Conservation (phyloP, 306 rosid species). For the Calophaca sinica region DNA sequence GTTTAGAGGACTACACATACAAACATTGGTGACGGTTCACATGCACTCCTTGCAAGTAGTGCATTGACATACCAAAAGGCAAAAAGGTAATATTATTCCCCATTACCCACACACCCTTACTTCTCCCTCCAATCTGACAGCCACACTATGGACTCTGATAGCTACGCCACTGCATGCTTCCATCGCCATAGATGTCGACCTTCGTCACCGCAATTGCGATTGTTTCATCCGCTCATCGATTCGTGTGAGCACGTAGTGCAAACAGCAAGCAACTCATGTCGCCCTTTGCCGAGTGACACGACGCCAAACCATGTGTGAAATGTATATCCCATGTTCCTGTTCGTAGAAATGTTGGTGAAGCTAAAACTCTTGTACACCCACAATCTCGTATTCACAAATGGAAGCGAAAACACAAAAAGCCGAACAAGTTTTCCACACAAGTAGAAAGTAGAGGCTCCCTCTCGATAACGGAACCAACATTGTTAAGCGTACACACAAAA, state of each 20-base stretch:
- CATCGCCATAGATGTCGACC: too few species aligned
- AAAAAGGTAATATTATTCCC: too few species aligned
- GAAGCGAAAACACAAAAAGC: slow-evolving; percentile 44
- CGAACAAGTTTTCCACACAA: slow-evolving; percentile 39
- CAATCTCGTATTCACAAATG: slow-evolving; percentile 35
- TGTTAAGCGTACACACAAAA: slow-evolving; percentile 20
- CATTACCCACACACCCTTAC: too few species aligned
- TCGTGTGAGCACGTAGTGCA: not conserved
- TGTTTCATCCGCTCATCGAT: too few species aligned
- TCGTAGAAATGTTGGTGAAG: slow-evolving; percentile 57
- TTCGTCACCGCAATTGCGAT: too few species aligned
- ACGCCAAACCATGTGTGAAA: not conserved
- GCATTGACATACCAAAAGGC: too few species aligned
- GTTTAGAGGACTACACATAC: too few species aligned
- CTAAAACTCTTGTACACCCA: slow-evolving; percentile 61
- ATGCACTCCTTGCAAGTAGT: too few species aligned
- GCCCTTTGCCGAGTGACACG: not conserved
- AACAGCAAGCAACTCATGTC: not conserved
- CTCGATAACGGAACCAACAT: slow-evolving; percentile 23
- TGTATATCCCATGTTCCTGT: not conserved
- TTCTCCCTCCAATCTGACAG: too few species aligned
- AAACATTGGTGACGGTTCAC: too few species aligned
- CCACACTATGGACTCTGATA: too few species aligned
- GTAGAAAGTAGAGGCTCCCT: slow-evolving; percentile 38
- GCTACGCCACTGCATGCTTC: too few species aligned